phyloP scores from a whole-genome alignment of 805 yeast genomes.

The Pichia californica region DNA sequence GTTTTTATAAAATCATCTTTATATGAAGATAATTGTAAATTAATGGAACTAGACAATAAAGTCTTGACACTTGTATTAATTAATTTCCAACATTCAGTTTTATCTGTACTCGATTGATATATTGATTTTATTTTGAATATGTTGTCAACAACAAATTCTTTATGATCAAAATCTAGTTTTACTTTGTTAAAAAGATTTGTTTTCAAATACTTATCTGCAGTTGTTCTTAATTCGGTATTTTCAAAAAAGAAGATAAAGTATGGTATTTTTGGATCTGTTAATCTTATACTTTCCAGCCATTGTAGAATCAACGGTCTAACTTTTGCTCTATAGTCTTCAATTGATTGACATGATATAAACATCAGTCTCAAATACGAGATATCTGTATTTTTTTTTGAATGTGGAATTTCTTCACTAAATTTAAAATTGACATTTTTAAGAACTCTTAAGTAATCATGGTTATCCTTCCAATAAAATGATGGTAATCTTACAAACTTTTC shows the following conservation, averaged over 20 bases:
- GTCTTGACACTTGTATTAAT: conserved; percentile 40
- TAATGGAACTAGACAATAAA: conserved; percentile 48
- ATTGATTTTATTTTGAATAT: conserved; percentile 36
- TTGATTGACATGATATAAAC: conserved; percentile 56
- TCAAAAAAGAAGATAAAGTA: conserved; percentile 50
- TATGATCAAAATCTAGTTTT: conserved; percentile 25
- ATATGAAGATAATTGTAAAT: conserved; percentile 37
- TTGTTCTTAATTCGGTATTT: conserved; percentile 16
- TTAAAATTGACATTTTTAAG: conserved; percentile 52
- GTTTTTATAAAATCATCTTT: conserved; percentile 24
- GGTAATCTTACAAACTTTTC: conserved; percentile 46
- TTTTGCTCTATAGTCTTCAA: conserved; percentile 72
- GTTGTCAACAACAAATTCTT: conserved; percentile 25
- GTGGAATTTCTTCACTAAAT: conserved; percentile 53
- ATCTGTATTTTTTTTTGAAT: conserved; percentile 8
- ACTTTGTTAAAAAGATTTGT: conserved; percentile 28
- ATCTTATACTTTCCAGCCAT: conserved; percentile 54
- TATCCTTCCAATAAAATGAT: conserved; percentile 63
- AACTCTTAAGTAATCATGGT: conserved; percentile 51
- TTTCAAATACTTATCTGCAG: conserved; percentile 24
- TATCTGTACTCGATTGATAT: conserved; percentile 32
- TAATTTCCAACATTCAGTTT: conserved; percentile 45
- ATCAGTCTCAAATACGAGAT: conserved; percentile 51
- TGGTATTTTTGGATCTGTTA: conserved; percentile 47
- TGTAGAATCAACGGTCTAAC: conserved; percentile 77